Base-by-base conservation (phyloP, 352 stramenopile genomes). In the Phytophthora macrochlamydospora region DNA sequence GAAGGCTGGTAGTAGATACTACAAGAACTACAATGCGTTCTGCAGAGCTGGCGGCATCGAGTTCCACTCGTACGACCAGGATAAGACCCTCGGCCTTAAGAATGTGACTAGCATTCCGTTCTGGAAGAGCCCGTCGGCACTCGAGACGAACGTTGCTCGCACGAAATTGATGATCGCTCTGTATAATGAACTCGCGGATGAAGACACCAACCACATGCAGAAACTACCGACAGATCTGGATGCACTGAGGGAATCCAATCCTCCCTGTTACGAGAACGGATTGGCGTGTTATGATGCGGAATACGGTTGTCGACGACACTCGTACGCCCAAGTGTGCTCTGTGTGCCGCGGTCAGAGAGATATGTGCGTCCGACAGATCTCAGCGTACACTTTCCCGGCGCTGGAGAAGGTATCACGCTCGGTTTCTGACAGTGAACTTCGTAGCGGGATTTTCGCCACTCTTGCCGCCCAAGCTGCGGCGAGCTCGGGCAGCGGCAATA, bases 301-400 rank as follows among this genome's bases (percentile, higher is more conserved):
- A 32, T 88, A 79, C 38, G 83, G 83, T 33, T 92, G 83, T 51
- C 46, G 62, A 40, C 73, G 79, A 32, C 76, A 86, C 55, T 86
- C 81, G 48, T 88, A 88, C 59, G 79, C 76, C 4, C 83, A 91
- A 51, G 81, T 90, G 14, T 92, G 81, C 45, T 76, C 73, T 1
- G 69, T 91, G 18, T 91, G 83, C 57, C 70, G 71, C 5, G 74
- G 73, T 14, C 71, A 75, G 52, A 50, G 58, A 51, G 70, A 60
- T 46, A 56, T 67, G 4, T 89, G 81, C 58, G 67, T 82, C 5
- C 52, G 68, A 0, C 72, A 75, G 45, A 60, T 73, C n/a, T 70
- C 71, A 5, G 66, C 65, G 7, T 78, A 84, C 45, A 65, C 49
- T n/a, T 91, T 91, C 43, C 75, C 76, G 13, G 62, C 56, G 49